phyloP scores from a whole-genome alignment of 306 rosid genomes.

The Quercus variabilis region DNA sequence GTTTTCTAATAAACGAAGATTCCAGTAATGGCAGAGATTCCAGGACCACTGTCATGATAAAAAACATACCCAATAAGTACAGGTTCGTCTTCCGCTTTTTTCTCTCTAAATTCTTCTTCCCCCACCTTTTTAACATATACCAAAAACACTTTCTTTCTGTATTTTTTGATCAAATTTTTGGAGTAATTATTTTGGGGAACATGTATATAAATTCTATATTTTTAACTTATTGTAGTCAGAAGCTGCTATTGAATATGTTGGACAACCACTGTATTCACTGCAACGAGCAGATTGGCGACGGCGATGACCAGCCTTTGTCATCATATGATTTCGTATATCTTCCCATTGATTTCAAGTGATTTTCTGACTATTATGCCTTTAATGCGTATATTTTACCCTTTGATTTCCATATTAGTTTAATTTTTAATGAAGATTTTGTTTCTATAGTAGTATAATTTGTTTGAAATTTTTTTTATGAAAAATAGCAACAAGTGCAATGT shows the following conservation, averaged over 20 bases:
- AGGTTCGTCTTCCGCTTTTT: constrained; percentile 38
- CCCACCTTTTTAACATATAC: background rate
- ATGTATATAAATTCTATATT: background rate
- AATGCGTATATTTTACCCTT: too few species aligned
- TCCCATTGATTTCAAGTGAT: constrained; percentile 97
- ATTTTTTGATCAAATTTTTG: background rate
- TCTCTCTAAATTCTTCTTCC: background rate
- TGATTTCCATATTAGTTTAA: background rate
- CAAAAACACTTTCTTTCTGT: background rate
- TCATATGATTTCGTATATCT: constrained; percentile 85
- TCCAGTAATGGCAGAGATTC: constrained; percentile 47
- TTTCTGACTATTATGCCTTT: background rate
- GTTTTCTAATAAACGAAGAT: constrained; percentile 63
- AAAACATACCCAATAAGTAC: constrained; percentile 96
- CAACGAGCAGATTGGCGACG: constrained; percentile 65
- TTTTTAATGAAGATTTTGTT: too few species aligned
- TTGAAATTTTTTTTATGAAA: background rate
- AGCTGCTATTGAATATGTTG: constrained; percentile 83
- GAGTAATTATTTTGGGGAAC: background rate
- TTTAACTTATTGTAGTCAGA: constrained; percentile 53
- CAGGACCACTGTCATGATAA: constrained; percentile 91
- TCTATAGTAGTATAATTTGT: too few species aligned
- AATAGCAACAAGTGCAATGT: constrained; percentile 94
- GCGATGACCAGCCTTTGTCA: constrained; percentile 56
- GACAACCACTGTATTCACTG: constrained; percentile 94